Evolutionary conservation across 257 asterid species (phyloP), one percentile per base, ranked within the genome.

Genomic region (Solanum neorickii): DNA sequence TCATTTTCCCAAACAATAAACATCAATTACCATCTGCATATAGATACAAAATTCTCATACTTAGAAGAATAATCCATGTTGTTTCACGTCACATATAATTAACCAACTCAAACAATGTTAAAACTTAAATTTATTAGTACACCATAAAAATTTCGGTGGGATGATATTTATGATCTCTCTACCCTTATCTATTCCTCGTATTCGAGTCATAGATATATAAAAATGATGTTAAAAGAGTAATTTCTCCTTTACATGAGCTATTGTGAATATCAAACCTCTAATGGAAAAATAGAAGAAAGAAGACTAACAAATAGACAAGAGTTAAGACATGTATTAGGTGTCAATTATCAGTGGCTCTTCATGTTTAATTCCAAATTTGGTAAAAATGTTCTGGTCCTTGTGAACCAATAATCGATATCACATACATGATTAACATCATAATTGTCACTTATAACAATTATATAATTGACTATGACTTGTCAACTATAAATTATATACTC

Each of bases 361-460:
- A 27, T 78, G 66, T 78, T 78, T 47, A 80, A 56, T 80, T 47
- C 66, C 84, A 80, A 80, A 80, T 27, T 27, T 5, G 84, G 42
- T 27, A 27, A 21, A 21, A 16, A 25, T n/a, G 11, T 27, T 47
- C 66, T 16, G 66, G 18, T 78, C 41, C n/a, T 47, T 46, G 27
- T 21, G 44, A 27, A 20, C 66, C 84, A 47, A 80, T 46, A 47
- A 80, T 46, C 18, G 66, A 80, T 27, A 80, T 47, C 65, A 4
- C 68, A 29, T 80, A 5, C 27, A 29, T 27, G 68, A 47, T 47
- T 80, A 47, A 47, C 68, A 6, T 80, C 29, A 16, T 80, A 18
- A 80, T 44, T 9, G 65, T 39, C 39, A 46, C 66, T 80, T 80
- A 80, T 27, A 15, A 47, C 29, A 33, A 33, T 33, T 33, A 33